phyloP scores from a whole-genome alignment of 2,329 filamentous ascomycete species.

The Monosporascus sp. region DNA sequence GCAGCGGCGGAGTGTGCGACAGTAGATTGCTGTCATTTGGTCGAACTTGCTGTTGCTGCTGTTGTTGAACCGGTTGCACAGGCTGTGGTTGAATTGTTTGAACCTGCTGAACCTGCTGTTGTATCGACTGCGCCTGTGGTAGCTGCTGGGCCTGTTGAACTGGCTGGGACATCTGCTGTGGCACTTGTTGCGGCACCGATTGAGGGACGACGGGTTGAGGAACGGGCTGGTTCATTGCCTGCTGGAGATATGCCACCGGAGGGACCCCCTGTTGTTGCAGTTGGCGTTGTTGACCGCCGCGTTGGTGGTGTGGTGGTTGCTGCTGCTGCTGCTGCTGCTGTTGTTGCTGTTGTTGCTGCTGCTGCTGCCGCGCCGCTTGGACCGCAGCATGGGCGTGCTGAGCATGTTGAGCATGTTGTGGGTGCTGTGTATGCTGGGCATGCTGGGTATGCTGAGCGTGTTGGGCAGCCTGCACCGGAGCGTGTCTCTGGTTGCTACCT shows the following conservation, averaged over 20 bases:
- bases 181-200: slow-evolving; percentile 16
- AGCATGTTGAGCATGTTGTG: neutral
- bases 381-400: slow-evolving; percentile 20
- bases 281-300: slow-evolving; percentile 27
- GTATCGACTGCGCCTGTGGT: slow-evolving; percentile 25
- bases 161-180: slow-evolving; percentile 26
- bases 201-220: neutral
- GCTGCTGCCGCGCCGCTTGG: slow-evolving; percentile 25
- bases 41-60: slow-evolving; percentile 22
- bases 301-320: slow-evolving; percentile 29
- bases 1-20: slow-evolving; percentile 23
- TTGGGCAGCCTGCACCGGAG: slow-evolving; percentile 37
- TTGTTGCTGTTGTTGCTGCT: slow-evolving; percentile 18
- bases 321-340: slow-evolving; percentile 26
- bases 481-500: slow-evolving; percentile 40
- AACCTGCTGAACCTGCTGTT: slow-evolving; percentile 21
- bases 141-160: slow-evolving; percentile 23
- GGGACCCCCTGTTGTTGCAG: slow-evolving; percentile 26
- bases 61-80: slow-evolving; percentile 16
- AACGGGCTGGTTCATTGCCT: slow-evolving; percentile 26
- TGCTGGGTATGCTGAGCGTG: slow-evolving; percentile 32
- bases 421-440: slow-evolving; percentile 1
- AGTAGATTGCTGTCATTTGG: slow-evolving; percentile 25
- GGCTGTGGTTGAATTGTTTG: slow-evolving; percentile 18
- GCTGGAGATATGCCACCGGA: slow-evolving; percentile 26